phyloP scores from a whole-genome alignment of 2,329 filamentous ascomycete species.

The Hortaea sp. region DNA sequence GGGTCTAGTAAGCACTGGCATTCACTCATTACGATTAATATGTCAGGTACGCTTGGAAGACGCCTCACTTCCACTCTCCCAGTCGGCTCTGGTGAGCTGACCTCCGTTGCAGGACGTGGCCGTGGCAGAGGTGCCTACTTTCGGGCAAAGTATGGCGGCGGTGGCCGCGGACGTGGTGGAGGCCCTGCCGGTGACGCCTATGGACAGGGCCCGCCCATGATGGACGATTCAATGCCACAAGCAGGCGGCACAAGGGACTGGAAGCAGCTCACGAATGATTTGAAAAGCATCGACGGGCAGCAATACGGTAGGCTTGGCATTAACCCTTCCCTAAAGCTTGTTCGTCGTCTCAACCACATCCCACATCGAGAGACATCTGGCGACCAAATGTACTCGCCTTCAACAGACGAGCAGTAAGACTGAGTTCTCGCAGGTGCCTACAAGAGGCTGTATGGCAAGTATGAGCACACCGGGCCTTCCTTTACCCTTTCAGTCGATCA shows the following conservation, averaged over 20 bases:
- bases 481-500: constrained; percentile 25
- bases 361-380: neutral
- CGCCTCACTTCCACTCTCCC: neutral
- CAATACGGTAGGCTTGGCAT: constrained; percentile 19
- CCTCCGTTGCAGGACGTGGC: constrained; percentile 3
- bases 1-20: too few relatives aligned
- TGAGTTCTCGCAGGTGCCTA: constrained; percentile 18
- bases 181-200: neutral
- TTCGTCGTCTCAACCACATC: neutral
- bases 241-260: constrained; percentile 8
- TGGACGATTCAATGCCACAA: neutral
- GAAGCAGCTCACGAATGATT: constrained; percentile 13
- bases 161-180: constrained; percentile 9
- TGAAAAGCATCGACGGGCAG: constrained; percentile 20
- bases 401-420: neutral
- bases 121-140: constrained; percentile 23
- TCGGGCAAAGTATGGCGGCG: constrained; percentile 18
- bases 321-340: neutral
- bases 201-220: neutral
- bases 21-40: neutral
- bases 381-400: neutral
- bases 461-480: constrained; percentile 12
- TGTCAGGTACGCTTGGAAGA: neutral
- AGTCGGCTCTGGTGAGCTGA: neutral
- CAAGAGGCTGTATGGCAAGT: constrained; percentile 21